Conservation (phyloP, 805 yeast species). For the Metahyphopichia silvanorum region DNA sequence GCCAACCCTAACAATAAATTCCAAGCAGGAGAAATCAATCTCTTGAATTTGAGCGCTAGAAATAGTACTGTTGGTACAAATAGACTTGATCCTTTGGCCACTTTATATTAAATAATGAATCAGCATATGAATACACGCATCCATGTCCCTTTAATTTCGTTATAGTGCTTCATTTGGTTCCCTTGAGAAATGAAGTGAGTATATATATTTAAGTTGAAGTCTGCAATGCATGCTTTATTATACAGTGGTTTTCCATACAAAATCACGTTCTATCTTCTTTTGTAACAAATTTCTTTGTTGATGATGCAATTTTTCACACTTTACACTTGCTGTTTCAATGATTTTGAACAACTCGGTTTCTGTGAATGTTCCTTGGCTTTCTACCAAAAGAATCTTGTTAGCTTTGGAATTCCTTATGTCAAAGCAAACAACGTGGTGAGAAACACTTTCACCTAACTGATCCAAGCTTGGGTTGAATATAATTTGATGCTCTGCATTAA, state of each 20-base stretch:
- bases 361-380: slow-evolving; percentile 68
- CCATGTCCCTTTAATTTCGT: too few relatives aligned
- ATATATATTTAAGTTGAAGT: too few relatives aligned
- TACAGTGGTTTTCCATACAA: slow-evolving; percentile 55
- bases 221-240: too few relatives aligned
- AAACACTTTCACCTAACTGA: slow-evolving; percentile 41
- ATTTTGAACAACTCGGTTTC: slow-evolving; percentile 51
- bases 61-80: slow-evolving; percentile 13
- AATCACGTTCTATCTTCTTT: slow-evolving; percentile 49
- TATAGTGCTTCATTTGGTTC: too few relatives aligned
- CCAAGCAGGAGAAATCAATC: slow-evolving; percentile 33
- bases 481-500: slow-evolving; percentile 22
- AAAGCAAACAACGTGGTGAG: slow-evolving; percentile 67
- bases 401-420: slow-evolving; percentile 50
- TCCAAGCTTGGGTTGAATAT: slow-evolving; percentile 44
- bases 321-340: slow-evolving; percentile 49
- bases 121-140: too few relatives aligned
- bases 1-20: slow-evolving; percentile 52
- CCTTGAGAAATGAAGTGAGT: too few relatives aligned
- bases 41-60: slow-evolving; percentile 21
- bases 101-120: slow-evolving; percentile 31
- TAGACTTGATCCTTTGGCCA: slow-evolving; percentile 41
- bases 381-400: slow-evolving; percentile 59
- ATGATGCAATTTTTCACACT: slow-evolving; percentile 43
- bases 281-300: slow-evolving; percentile 48